Conservation (phyloP, 129 eudicot species). For the Artemisia tridentata region DNA sequence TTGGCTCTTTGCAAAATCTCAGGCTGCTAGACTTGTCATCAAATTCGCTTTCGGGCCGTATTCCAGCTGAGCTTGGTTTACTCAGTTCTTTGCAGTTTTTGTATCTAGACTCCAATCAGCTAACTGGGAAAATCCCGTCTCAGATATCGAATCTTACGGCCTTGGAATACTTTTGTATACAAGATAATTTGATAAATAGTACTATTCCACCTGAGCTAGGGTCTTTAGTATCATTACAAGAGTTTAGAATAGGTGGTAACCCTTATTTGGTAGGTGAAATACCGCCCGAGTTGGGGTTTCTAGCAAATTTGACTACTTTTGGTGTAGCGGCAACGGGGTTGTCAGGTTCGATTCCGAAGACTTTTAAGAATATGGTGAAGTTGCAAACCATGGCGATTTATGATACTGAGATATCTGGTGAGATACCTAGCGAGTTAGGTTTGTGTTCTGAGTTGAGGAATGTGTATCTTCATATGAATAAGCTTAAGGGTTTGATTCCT, state of each 20-base stretch:
- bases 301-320: conserved; percentile 76
- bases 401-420: conserved; percentile 70
- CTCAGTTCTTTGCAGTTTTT: conserved; percentile 69
- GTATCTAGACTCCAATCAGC: conserved; percentile 70
- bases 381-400: conserved; percentile 81
- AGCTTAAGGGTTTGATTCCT: conserved; percentile 79
- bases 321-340: conserved; percentile 96
- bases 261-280: conserved; percentile 75
- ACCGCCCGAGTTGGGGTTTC: conserved; percentile 65
- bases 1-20: conserved; percentile 54
- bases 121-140: conserved; percentile 71
- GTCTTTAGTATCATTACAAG: conserved; percentile 66
- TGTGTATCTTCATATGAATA: conserved; percentile 86
- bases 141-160: conserved; percentile 75
- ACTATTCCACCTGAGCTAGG: conserved; percentile 78
- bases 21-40: conserved; percentile 75
- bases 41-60: conserved; percentile 59
- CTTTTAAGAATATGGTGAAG: conserved; percentile 73
- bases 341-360: conserved; percentile 64
- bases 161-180: conserved; percentile 76
- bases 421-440: conserved; percentile 75
- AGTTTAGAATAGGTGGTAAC: conserved; percentile 88
- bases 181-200: conserved; percentile 83
- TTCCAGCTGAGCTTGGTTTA: conserved; percentile 62
- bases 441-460: conserved; percentile 68